Conservation (phyloP, 441 rosid genomes). For the Croton setiger region DNA sequence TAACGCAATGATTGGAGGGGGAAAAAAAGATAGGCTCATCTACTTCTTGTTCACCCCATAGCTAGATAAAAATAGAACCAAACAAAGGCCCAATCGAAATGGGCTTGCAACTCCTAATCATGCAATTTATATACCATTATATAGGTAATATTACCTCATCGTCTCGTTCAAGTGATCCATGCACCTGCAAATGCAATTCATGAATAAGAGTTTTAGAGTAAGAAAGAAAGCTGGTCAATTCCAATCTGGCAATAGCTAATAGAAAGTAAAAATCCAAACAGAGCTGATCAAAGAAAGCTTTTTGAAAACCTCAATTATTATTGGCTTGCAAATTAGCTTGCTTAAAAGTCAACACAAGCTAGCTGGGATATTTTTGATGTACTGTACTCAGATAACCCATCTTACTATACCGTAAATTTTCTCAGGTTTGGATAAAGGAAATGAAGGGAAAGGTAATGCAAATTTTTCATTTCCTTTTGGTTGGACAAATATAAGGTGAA, state of each 20-base stretch:
- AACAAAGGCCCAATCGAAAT: background rate
- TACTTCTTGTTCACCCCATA: background rate
- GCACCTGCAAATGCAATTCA: constrained; percentile 63
- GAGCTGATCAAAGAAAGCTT: background rate
- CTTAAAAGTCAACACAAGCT: no score
- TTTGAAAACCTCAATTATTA: background rate
- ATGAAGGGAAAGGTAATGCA: no score
- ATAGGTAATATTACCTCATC: constrained; percentile 68
- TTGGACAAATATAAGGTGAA: no score
- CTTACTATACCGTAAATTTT: background rate
- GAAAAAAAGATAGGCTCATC: no score
- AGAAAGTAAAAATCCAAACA: background rate
- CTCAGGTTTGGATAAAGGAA: no score
- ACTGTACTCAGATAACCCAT: no score
- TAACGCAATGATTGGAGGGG: no score
- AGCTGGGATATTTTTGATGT: background rate
- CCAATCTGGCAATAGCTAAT: background rate
- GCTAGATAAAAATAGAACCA: background rate
- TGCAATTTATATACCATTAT: background rate
- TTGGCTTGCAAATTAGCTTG: background rate
- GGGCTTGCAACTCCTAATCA: background rate
- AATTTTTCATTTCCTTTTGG: no score
- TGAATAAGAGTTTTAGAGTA: constrained; percentile 18
- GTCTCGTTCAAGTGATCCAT: constrained; percentile 78
- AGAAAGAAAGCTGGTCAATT: background rate